These are phyloP conservation scores for Triangularia verruculosa DNA, from an alignment of 2,329 filamentous ascomycete species.

Conservation along the genomic window DNA sequence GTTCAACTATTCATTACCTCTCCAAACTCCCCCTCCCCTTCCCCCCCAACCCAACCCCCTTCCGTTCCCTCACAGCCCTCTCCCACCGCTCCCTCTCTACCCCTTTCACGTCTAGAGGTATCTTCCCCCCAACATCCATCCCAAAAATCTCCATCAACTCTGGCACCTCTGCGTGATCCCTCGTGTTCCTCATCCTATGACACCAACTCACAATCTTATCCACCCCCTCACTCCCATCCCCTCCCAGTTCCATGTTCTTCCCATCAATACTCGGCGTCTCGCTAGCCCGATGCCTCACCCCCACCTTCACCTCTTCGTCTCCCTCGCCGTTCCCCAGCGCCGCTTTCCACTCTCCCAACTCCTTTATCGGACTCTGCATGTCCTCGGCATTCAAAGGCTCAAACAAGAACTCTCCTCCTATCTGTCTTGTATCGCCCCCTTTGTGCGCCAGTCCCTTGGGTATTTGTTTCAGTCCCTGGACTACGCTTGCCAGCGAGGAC, in stretches of 20 bases:
- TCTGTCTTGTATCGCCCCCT: constrained; percentile 64
- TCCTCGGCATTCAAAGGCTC: constrained; percentile 47
- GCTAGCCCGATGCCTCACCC: constrained; percentile 1
- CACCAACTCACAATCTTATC: constrained; percentile 71
- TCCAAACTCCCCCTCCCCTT: constrained; percentile 40
- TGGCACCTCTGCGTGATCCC: constrained; percentile 71
- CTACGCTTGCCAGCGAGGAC: constrained; percentile 49
- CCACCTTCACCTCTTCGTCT: not conserved
- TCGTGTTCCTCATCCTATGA: constrained; percentile 75
- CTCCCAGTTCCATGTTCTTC: constrained; percentile 20
- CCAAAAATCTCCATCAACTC: constrained; percentile 64
- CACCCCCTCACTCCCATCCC: constrained; percentile 30
- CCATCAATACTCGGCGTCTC: constrained; percentile 26
- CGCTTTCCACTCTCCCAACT: not conserved
- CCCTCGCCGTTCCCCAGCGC: not conserved
- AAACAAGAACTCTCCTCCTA: constrained; percentile 78
- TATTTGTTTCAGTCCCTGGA: constrained; percentile 59
- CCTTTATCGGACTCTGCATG: constrained; percentile 38
- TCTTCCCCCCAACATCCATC: constrained; percentile 40
- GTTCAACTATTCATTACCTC: constrained; percentile 46
- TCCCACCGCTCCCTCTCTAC: constrained; percentile 41
- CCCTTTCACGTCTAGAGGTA: not conserved
- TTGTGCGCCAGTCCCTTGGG: constrained; percentile 57
- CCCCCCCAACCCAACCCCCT: constrained; percentile 50
- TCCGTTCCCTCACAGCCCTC: constrained; percentile 46